Evolutionary conservation across 257 asterid genomes (phyloP).

Genomic region (Striga asiatica): DNA sequence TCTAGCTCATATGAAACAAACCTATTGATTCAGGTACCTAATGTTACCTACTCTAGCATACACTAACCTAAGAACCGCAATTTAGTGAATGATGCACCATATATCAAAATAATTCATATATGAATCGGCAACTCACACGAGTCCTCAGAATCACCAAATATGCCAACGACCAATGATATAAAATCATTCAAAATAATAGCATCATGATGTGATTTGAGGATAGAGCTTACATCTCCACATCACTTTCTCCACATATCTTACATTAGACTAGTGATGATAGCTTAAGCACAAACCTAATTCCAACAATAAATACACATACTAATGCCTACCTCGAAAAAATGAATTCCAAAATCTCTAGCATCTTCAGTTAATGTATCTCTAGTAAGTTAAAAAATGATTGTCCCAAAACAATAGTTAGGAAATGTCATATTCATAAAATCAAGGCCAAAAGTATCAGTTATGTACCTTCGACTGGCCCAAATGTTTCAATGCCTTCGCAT

Average conservation of each 20-base stretch:
- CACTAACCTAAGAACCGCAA: background rate
- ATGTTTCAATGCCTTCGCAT: conserved; percentile 52
- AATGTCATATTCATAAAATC: conserved; percentile 4
- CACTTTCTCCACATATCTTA: background rate
- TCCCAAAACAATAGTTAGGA: background rate
- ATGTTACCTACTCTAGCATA: conserved; percentile 2
- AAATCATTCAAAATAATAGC: background rate
- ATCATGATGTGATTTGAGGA: background rate
- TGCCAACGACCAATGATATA: background rate
- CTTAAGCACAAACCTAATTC: background rate
- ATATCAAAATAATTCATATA: background rate
- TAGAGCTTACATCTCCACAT: background rate
- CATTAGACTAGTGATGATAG: background rate
- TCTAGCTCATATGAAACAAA: background rate
- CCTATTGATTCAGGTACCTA: background rate
- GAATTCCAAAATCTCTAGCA: background rate
- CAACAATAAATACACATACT: background rate
- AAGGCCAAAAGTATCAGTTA: conserved; percentile 1
- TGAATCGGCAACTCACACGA: background rate
- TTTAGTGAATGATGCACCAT: background rate
- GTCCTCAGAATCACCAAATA: background rate
- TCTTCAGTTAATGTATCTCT: background rate
- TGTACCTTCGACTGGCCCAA: conserved; percentile 77
- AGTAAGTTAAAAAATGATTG: background rate
- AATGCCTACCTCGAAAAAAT: background rate